A percentile compares a stretch with the other conserved stretches of the same genome.
phyloP scores from a whole-genome alignment of 495 filamentous ascomycete genomes.

The Thermochaetoides thermophila region DNA sequence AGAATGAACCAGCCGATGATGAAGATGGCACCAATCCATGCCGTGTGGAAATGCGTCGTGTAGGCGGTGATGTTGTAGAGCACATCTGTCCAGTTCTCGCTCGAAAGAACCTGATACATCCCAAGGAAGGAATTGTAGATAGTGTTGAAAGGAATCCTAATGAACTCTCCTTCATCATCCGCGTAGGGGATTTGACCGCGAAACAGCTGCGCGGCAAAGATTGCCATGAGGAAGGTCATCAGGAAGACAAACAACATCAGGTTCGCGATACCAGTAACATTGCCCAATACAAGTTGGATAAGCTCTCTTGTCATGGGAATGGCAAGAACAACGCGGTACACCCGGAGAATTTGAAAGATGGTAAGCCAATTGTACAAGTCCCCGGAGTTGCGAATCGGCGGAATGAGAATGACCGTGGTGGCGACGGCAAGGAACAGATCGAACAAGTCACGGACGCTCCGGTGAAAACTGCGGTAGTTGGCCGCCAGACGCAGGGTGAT shows the following conservation, averaged over 20 bases:
- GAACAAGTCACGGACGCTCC: constrained; percentile 54
- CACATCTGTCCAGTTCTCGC: constrained; percentile 86
- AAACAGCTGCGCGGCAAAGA: constrained; percentile 89
- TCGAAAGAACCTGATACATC: constrained; percentile 98
- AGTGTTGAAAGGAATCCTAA: constrained; percentile 64
- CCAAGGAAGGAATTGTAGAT: constrained; percentile 93
- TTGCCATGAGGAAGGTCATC: constrained; percentile 82
- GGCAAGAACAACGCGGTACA: constrained; percentile 83
- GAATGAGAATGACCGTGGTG: constrained; percentile 76
- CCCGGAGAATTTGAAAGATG: constrained; percentile 81
- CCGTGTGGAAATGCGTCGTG: constrained; percentile 44
- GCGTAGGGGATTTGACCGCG: constrained; percentile 59
- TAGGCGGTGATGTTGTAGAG: constrained; percentile 69
- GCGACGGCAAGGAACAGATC: constrained; percentile 68
- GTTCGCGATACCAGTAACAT: constrained; percentile 83
- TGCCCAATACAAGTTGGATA: constrained; percentile 77
- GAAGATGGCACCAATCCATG: constrained; percentile 93
- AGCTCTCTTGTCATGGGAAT: constrained; percentile 74
- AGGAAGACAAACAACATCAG: constrained; percentile 92
- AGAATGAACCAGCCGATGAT: constrained; percentile 93
- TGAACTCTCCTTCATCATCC: constrained; percentile 39
- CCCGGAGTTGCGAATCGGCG: constrained; percentile 59
- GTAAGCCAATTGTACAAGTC: constrained; percentile 79
- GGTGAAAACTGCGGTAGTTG: constrained; percentile 69
- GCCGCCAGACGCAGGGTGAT: constrained; percentile 64